phyloP scores from a whole-genome alignment of 1,284 basidiomycete genomes.

The Pisolithus thermaeus region DNA sequence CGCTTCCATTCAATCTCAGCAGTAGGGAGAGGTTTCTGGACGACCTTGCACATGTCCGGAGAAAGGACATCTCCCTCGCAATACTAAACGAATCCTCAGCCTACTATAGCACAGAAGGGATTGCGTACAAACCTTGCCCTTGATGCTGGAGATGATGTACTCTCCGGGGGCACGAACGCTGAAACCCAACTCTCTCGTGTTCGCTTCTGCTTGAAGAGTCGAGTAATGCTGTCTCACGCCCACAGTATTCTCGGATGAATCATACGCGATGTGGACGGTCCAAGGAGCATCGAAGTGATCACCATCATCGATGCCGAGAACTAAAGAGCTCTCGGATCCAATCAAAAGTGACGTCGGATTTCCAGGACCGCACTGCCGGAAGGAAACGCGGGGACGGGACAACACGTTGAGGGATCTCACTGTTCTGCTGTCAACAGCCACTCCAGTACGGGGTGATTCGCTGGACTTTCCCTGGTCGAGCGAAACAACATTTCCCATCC shows the following conservation, averaged over 20 bases:
- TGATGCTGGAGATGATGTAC: slow-evolving; percentile 71
- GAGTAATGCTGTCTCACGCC: slow-evolving; percentile 56
- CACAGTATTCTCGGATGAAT: slow-evolving; percentile 42
- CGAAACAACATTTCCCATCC: slow-evolving; percentile 63
- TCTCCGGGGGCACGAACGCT: slow-evolving; percentile 66
- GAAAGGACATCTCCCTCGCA: slow-evolving; percentile 77
- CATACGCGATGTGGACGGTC: slow-evolving; percentile 59
- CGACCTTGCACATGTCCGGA: slow-evolving; percentile 71
- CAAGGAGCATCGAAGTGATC: slow-evolving; percentile 63
- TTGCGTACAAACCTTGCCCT: slow-evolving; percentile 51
- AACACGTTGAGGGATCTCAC: slow-evolving; percentile 69
- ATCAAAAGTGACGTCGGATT: slow-evolving; percentile 72
- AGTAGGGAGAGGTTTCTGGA: slow-evolving; percentile 70
- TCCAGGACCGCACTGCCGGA: slow-evolving; percentile 70
- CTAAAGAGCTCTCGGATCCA: slow-evolving; percentile 53
- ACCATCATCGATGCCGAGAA: slow-evolving; percentile 44
- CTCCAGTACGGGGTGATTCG: slow-evolving; percentile 15
- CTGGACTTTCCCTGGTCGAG: slow-evolving; percentile 31
- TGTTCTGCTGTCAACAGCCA: slow-evolving; percentile 35
- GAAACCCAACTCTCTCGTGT: slow-evolving; percentile 45
- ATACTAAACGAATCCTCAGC: slow-evolving; percentile 37
- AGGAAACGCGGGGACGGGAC: slow-evolving; percentile 68
- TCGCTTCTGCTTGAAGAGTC: slow-evolving; percentile 45
- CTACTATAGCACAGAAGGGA: background rate
- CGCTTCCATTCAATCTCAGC: slow-evolving; percentile 86